Base-by-base conservation (phyloP, 441 rosid species). In the Hypseocharis bilobata region DNA sequence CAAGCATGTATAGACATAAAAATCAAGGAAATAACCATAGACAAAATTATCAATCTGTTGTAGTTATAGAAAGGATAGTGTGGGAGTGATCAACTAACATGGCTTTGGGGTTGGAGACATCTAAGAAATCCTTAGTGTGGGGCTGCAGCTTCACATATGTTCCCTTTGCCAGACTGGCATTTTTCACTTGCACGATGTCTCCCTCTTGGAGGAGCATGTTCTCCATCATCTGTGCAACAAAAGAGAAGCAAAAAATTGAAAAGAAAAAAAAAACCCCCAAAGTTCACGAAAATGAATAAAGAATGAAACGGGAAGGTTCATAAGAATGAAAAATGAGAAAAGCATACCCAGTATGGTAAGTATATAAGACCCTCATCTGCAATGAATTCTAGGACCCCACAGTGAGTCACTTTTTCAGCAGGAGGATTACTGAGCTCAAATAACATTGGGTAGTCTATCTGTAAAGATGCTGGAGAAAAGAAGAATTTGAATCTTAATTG, bases 291-390 rank as follows among this genome's bases (percentile, higher is more conserved):
- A n/a, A n/a, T n/a, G n/a, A n/a, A n/a, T n/a, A n/a, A 42, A 42
- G 4, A 42, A 32, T 32, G 7, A 32, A 4, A 0, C 4, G 38
- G 4, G 38, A 32, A 32, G 4, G 38, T 42, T 42, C 47, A 42
- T 42, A 0, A 42, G n/a, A 40, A 40, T 40, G n/a, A 40, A 4
- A 2, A 40, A 40, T 13, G 55, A 47, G 10, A 70, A 65, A 61
- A 10, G 1, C 71, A 32, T 82, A 86, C 91, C 88, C 91, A 84
- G 68, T 77, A 78, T 2, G 91, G 87, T 72, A 86, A 72, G 79
- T 75, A 85, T 34, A 81, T 76, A 17, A 84, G 10, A 62, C 88
- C 91, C 72, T 86, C 91, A 30, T 84, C 91, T 67, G 88, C 91
- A 1, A 77, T 74, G 78, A 86, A 84, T 63, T 86, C 91, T 7